Conservation (phyloP, 2,329 filamentous ascomycete species). For the Trichoderma citrinoviride region DNA sequence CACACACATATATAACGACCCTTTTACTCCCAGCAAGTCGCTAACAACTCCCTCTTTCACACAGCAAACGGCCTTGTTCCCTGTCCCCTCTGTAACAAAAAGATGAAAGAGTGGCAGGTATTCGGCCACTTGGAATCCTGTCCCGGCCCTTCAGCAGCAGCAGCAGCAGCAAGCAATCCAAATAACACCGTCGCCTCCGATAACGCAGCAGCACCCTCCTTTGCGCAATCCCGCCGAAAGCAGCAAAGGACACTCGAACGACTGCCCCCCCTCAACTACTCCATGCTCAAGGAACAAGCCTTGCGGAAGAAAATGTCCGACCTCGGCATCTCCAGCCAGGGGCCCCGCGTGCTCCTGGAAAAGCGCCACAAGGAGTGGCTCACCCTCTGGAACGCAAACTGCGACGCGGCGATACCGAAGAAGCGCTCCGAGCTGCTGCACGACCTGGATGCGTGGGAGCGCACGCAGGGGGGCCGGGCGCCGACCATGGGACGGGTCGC, state of each 20-base stretch:
- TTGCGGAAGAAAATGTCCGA: constrained; percentile 80
- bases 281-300: constrained; percentile 73
- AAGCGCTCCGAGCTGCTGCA: constrained; percentile 67
- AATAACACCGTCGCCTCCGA: not conserved
- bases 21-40: too few relatives aligned
- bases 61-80: constrained; percentile 71
- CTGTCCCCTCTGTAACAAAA: constrained; percentile 76
- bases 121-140: constrained; percentile 77
- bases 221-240: constrained; percentile 29
- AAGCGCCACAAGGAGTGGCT: constrained; percentile 88
- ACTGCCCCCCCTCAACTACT: constrained; percentile 80
- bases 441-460: constrained; percentile 85
- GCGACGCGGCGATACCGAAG: constrained; percentile 74
- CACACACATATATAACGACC: too few relatives aligned
- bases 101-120: constrained; percentile 77
- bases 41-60: not conserved
- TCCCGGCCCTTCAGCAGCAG: constrained; percentile 37
- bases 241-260: constrained; percentile 53
- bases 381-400: constrained; percentile 96
- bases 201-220: not conserved
- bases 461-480: constrained; percentile 67
- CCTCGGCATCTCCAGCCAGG: constrained; percentile 70
- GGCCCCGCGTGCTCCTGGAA: constrained; percentile 68
- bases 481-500: constrained; percentile 36
- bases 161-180: not conserved